Conservation (phyloP, 306 rosid species). For the Purshia tridentata region DNA sequence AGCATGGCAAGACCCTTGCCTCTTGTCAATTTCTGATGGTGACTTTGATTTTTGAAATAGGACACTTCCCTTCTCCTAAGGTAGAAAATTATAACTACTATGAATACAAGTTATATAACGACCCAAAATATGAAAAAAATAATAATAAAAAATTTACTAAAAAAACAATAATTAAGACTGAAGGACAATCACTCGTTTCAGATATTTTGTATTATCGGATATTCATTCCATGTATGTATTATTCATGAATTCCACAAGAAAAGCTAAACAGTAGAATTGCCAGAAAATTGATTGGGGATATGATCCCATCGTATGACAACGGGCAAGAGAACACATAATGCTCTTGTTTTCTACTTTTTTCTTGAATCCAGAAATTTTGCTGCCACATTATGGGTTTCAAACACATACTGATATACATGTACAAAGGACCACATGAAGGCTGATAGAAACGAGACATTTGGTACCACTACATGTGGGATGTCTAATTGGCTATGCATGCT, state of each 20-base stretch:
- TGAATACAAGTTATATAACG: background rate
- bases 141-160: no score
- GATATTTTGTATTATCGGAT: no score
- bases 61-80: background rate
- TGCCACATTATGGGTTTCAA: background rate
- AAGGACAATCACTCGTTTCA: no score
- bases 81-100: background rate
- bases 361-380: background rate
- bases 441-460: background rate
- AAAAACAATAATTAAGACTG: no score
- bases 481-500: background rate
- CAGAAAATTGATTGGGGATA: no score
- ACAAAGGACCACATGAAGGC: background rate
- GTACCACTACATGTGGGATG: conserved; percentile 1
- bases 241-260: background rate
- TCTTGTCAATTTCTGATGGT: conserved; percentile 13
- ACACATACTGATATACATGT: background rate
- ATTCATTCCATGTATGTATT: no score
- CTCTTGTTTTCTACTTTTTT: background rate
- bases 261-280: no score
- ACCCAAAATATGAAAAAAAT: background rate
- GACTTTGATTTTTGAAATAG: conserved; percentile 16
- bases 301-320: no score
- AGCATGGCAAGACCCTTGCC: background rate
- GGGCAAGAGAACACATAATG: background rate